Conservation (phyloP, 176 grass and related monocot genomes). For the Aegilops longissima region DNA sequence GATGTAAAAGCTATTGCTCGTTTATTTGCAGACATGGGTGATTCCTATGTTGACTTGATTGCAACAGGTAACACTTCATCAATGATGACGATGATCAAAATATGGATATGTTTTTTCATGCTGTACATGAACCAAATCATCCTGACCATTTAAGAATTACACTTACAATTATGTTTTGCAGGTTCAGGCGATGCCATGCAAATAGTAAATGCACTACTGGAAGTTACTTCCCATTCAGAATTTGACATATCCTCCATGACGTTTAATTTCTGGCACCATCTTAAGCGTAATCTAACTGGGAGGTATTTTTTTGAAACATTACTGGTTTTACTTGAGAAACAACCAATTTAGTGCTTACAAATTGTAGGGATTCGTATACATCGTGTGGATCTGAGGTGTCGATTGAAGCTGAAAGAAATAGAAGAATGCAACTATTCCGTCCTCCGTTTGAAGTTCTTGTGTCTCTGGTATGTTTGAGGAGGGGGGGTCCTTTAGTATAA, state of each 20-base stretch:
- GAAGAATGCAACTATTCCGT: constrained; percentile 83
- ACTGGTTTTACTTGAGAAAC: constrained; percentile 21
- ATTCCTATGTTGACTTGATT: constrained; percentile 99
- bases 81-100: constrained; percentile 27
- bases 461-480: constrained; percentile 56
- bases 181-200: constrained; percentile 91
- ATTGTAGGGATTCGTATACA: constrained; percentile 72
- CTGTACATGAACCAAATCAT: constrained; percentile 6
- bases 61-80: constrained; percentile 65
- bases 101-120: neutral
- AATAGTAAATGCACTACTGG: constrained; percentile 89
- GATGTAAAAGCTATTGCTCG: constrained; percentile 98
- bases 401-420: constrained; percentile 78
- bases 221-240: constrained; percentile 89
- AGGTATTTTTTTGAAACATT: constrained; percentile 51
- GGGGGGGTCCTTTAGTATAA: neutral
- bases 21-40: constrained; percentile 97
- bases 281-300: constrained; percentile 62
- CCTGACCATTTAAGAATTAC: constrained; percentile 23
- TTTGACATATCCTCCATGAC: constrained; percentile 99
- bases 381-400: constrained; percentile 68
- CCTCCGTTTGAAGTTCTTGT: constrained; percentile 84
- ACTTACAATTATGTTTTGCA: constrained; percentile 41
- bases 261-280: constrained; percentile 99
- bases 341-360: constrained; percentile 11